Conservation (phyloP, 2,329 filamentous ascomycete genomes). For the Alternaria atra region DNA sequence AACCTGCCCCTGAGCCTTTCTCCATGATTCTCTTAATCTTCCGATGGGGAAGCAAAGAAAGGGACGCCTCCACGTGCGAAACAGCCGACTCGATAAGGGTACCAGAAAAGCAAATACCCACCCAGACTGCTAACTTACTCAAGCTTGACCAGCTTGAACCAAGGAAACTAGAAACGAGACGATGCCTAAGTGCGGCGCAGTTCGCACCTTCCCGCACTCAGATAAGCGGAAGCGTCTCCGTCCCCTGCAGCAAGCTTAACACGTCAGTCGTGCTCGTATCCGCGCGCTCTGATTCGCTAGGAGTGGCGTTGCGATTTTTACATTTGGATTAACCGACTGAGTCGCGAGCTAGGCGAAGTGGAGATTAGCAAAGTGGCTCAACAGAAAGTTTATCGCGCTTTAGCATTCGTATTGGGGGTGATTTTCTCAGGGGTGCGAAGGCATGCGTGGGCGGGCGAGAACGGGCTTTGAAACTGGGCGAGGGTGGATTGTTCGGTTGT, state of each 20-base stretch:
- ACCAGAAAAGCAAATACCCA: neutral
- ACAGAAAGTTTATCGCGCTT: constrained; percentile 1
- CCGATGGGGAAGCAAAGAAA: neutral
- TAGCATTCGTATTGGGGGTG: neutral
- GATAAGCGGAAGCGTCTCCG: constrained; percentile 5
- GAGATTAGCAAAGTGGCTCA: neutral
- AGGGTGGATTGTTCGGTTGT: neutral
- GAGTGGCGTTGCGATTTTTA: neutral
- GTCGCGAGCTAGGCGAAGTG: neutral
- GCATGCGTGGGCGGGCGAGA: neutral
- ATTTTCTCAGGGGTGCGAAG: constrained; percentile 1
- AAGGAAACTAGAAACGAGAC: neutral
- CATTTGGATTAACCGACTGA: neutral
- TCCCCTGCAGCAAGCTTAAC: neutral
- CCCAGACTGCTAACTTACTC: neutral
- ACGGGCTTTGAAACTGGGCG: neutral
- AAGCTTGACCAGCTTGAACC: neutral
- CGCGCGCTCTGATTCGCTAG: neutral
- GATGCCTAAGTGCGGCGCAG: neutral
- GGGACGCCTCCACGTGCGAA: neutral
- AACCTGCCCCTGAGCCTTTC: neutral
- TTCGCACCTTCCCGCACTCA: neutral
- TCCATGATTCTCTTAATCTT: neutral
- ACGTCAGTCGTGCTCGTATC: neutral
- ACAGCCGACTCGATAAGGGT: neutral